Base-by-base conservation (phyloP, 306 rosid species). In the Begonia loranthoides region DNA sequence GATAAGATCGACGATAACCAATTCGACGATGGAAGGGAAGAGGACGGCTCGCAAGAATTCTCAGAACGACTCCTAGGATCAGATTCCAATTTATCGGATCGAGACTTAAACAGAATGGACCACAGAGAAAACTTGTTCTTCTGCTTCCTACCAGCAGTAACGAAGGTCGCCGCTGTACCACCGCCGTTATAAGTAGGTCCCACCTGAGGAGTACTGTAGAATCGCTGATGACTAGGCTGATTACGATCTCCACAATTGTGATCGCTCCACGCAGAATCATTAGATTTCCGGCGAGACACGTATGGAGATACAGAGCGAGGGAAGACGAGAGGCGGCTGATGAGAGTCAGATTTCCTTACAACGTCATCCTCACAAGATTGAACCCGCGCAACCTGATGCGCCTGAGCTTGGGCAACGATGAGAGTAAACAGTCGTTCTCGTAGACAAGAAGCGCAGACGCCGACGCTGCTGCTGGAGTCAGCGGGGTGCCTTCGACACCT, bases 251-350 rank as follows among this genome's bases (percentile, higher is more conserved):
- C 76, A 28, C 54, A 70, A 56, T 52, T 53, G 28, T 45, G 52
- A 19, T 50, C 16, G 41, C 55, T 45, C 69, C 77, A 75, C 3
- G 66, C 47, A 7, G 74, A 33, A 39, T 58, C 76, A 41, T 80
- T 90, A 0, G 94, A 80, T 65, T 92, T 92, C 41, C 85, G 69
- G 22, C 87, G 90, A 40, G 90, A 71, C 13, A 75, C 93, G 47
- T 86, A 79, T 8, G 99, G 94, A 9, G 95, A 90, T 21, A 83
- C 99, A 0, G 99, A 90, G 60, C 86, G 95, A 50, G 95, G 94
- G 60, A 90, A 90, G 13, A 72, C 52, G 4, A 69, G 49, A 43
- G 50, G 73, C 17, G 28, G 13, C 69, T 34, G 80, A 22, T 10
- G 65, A 51, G 51, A 12, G 28, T 22, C 65, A 10, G 43, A 45